Conservation (phyloP, 495 filamentous ascomycete species). For the Astrothelium subdiscretum region DNA sequence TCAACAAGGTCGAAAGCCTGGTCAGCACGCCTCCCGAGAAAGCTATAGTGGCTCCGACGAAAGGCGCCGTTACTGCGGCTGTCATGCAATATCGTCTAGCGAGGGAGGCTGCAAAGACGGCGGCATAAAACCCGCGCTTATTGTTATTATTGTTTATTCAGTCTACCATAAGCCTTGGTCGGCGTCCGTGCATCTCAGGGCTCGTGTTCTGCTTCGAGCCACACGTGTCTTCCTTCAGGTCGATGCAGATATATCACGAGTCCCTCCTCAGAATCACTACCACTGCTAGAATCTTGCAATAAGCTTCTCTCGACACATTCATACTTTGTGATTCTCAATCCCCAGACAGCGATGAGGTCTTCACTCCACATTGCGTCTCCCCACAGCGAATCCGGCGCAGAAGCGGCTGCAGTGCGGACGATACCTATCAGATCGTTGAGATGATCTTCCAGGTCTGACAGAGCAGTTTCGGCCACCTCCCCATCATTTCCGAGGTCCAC, state of each 20-base stretch:
- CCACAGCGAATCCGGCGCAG: constrained; percentile 1
- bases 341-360: constrained; percentile 4
- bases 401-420: background rate
- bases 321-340: constrained; percentile 10
- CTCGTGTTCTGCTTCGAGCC: background rate
- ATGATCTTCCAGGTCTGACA: background rate
- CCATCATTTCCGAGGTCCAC: background rate
- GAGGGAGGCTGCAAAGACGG: background rate
- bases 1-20: background rate
- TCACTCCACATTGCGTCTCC: constrained; percentile 7
- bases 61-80: background rate
- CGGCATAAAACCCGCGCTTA: background rate
- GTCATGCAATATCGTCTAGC: background rate
- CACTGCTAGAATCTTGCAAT: background rate
- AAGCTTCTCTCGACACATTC: constrained; percentile 13
- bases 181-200: background rate
- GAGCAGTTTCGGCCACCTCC: background rate
- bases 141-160: background rate
- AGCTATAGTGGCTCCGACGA: background rate
- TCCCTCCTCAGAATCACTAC: constrained; percentile 6
- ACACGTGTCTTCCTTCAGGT: background rate
- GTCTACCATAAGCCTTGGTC: no score
- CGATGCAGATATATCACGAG: constrained; percentile 13
- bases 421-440: constrained; percentile 4
- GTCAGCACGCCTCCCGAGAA: background rate